Evolutionary conservation across 2,329 filamentous ascomycete species (phyloP).

Genomic region (Mycosphaerella arachidis): DNA sequence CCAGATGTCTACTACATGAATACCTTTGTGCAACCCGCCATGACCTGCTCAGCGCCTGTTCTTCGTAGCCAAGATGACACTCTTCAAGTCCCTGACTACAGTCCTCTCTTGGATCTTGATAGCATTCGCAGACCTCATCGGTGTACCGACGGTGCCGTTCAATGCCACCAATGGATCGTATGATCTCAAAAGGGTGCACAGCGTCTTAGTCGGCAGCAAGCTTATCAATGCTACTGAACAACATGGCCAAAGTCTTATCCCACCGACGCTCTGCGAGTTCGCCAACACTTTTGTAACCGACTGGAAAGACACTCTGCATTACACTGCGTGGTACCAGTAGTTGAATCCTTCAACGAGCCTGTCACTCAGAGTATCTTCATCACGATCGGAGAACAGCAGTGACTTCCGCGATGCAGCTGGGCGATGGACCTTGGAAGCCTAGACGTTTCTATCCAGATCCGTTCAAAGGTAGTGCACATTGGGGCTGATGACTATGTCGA

Average conservation of each 20-base stretch:
- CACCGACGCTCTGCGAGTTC: slow-evolving; percentile 48
- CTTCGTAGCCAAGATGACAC: neutral
- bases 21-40: neutral
- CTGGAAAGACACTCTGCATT: slow-evolving; percentile 22
- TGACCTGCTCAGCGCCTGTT: neutral
- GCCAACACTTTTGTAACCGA: slow-evolving; percentile 44
- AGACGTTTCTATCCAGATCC: slow-evolving; percentile 52
- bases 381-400: slow-evolving; percentile 41
- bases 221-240: slow-evolving; percentile 42
- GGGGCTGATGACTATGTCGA: slow-evolving; percentile 53
- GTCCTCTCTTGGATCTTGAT: neutral
- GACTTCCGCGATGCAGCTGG: slow-evolving; percentile 46
- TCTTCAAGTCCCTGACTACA: neutral
- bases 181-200: slow-evolving; percentile 2
- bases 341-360: slow-evolving; percentile 8
- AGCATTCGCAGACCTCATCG: slow-evolving; percentile 10
- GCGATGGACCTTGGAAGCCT: slow-evolving; percentile 45
- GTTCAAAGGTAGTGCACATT: slow-evolving; percentile 52
- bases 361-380: slow-evolving; percentile 38
- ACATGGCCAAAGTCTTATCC: slow-evolving; percentile 49
- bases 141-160: slow-evolving; percentile 17
- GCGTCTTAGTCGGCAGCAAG: slow-evolving; percentile 44
- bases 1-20: neutral
- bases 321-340: neutral
- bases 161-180: neutral